These are phyloP conservation scores for Pelargonium fulgidum DNA, from an alignment of 441 rosid species.

Conservation along the genomic window DNA sequence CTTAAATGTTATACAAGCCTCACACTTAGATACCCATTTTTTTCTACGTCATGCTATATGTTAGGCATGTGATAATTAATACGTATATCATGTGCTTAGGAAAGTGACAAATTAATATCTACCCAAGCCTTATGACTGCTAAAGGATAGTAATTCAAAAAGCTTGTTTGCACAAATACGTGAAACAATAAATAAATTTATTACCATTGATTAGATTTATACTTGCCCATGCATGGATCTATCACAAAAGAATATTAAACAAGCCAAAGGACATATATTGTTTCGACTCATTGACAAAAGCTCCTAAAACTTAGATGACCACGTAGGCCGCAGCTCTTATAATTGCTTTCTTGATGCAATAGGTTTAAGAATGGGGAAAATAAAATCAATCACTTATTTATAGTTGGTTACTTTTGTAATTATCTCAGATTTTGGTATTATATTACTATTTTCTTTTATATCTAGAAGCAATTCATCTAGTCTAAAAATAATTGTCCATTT, in stretches of 20 bases:
- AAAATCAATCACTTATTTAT: neutral
- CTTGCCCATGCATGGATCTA: neutral
- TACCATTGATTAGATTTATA: neutral
- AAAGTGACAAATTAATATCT: slow-evolving; percentile 2
- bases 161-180: slow-evolving; percentile 7
- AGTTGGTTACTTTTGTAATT: no score
- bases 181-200: neutral
- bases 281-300: neutral
- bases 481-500: no score
- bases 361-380: neutral
- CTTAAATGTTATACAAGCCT: no score
- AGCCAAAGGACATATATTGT: neutral
- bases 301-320: neutral
- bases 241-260: neutral
- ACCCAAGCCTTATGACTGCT: neutral
- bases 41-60: no score
- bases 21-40: no score
- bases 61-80: neutral
- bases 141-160: neutral
- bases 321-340: no score
- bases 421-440: no score
- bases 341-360: neutral
- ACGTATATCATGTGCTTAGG: slow-evolving; percentile 3
- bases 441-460: no score
- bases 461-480: no score